Percentiles rank a stretch among this genome's conserved stretches.
Evolutionary conservation across 2,329 filamentous ascomycete species (phyloP).

Genomic region (Nothopassalora personata): DNA sequence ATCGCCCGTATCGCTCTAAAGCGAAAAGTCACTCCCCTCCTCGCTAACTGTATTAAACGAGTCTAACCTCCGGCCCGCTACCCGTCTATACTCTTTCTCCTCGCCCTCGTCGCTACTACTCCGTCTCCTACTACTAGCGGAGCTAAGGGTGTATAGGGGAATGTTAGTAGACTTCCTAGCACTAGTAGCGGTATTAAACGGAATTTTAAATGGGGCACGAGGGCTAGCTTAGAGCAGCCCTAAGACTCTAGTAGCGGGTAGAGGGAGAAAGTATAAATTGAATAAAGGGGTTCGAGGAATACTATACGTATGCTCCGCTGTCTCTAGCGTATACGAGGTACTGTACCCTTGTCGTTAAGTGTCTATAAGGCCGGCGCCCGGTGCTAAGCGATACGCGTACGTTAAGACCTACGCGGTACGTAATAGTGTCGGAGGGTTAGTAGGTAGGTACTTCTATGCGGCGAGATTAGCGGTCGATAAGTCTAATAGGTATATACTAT

Average conservation of each 20-base stretch:
- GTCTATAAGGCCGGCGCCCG: neutral
- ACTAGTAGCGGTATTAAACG: slow-evolving; percentile 47
- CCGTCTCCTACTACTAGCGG: slow-evolving; percentile 39
- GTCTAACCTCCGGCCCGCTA: slow-evolving; percentile 37
- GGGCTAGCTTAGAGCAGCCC: slow-evolving; percentile 37
- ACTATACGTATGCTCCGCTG: neutral
- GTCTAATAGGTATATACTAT: no score
- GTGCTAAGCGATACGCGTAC: neutral
- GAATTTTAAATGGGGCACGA: slow-evolving; percentile 71
- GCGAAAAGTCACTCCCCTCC: slow-evolving; percentile 59
- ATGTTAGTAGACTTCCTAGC: slow-evolving; percentile 75
- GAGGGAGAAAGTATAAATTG: neutral
- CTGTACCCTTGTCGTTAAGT: neutral
- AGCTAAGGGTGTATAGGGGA: slow-evolving; percentile 69
- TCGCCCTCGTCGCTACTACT: slow-evolving; percentile 39
- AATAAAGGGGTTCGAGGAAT: neutral
- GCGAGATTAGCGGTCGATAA: neutral
- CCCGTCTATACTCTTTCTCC: slow-evolving; percentile 48
- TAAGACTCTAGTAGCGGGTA: neutral
- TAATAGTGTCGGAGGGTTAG: neutral
- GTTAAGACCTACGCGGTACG: neutral
- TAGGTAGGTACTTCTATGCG: neutral
- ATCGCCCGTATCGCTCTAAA: slow-evolving; percentile 93
- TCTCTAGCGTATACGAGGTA: neutral
- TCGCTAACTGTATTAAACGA: slow-evolving; percentile 18